Base-by-base conservation (phyloP, 2,329 filamentous ascomycete species). In the Ceratocystis huliohia region DNA sequence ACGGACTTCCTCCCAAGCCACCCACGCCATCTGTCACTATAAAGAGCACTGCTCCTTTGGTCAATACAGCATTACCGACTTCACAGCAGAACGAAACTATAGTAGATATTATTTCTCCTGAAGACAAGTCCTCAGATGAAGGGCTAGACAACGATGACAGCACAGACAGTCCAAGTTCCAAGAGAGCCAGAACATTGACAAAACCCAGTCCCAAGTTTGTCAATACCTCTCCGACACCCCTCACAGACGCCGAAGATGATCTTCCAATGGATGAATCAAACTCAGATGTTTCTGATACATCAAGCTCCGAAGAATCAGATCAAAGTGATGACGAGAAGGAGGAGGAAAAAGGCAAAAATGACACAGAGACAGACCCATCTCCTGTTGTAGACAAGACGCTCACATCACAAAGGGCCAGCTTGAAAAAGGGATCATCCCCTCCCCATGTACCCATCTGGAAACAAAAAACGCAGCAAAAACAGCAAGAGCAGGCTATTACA, bases 381-480 rank as follows among this genome's bases (percentile, higher is more conserved):
- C 56, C 20, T 33, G 53, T 37, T 22, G 22, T 50, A 3, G 62
- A 45, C 33, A 46, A 57, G 46, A 41, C 37, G 28, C 62, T 10
- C 2, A 37, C 61, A 13, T 15, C 61, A 17, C 61, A n/a, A 22
- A 30, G 25, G 20, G 10, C 64, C 30, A 48, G 41, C 17, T 45
- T 28, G 2, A 44, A 48, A 25, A 44, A 44, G 5, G 25, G 3
- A 3, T 57, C 30, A 2, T 65, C 56, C 17, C 15, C 56, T 46
- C 57, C 56, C 1, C 56, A 59, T 28, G 56, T 65, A 5, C 64
- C 64, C 15, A 65, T 65, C 15, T 61, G 64, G 64, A 65, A 65
- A 33, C 64, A 65, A 44, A 59, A 41, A 22, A 46, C 61, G 5
- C 44, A 46, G n/a, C 37, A 65, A 28, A 61, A 61, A 44, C 64